These are phyloP conservation scores for Oxyria digyna DNA, from an alignment of 148 eudicot species.

Conservation along the genomic window DNA sequence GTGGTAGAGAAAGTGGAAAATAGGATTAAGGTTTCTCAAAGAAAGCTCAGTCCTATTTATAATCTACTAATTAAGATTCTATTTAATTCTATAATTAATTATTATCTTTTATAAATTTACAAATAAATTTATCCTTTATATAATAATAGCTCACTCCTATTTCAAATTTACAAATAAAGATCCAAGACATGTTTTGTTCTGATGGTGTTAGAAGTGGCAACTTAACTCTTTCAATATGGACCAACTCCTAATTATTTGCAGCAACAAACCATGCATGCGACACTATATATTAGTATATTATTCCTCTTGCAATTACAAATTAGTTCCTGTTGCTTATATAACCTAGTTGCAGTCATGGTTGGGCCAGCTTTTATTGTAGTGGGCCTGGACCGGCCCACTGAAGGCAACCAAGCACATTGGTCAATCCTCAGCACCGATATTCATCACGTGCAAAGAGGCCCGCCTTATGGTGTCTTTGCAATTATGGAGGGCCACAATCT, in stretches of 20 bases:
- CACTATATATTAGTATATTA: background rate
- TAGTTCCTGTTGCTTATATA: background rate
- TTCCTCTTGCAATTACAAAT: too few relatives aligned
- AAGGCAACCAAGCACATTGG: background rate
- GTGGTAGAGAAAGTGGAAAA: too few relatives aligned
- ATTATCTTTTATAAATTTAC: too few relatives aligned
- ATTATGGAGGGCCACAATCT: background rate
- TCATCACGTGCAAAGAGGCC: conserved; percentile 1
- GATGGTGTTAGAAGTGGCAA: conserved; percentile 2
- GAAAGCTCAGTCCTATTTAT: too few relatives aligned
- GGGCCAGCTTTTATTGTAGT: background rate
- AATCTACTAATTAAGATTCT: too few relatives aligned
- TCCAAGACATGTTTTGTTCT: background rate
- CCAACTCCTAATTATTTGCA: background rate
- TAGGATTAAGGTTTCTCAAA: too few relatives aligned
- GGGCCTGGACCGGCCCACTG: background rate
- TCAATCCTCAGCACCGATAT: background rate
- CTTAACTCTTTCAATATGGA: background rate
- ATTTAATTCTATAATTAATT: too few relatives aligned
- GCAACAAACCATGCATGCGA: background rate
- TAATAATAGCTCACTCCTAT: too few relatives aligned
- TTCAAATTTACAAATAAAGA: too few relatives aligned
- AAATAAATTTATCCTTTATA: too few relatives aligned
- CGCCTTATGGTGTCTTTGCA: conserved; percentile 2
- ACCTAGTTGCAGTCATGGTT: background rate